These are phyloP conservation scores for Phytopythium aichiense DNA, from an alignment of 352 stramenopile genomes.

Conservation along the genomic window DNA sequence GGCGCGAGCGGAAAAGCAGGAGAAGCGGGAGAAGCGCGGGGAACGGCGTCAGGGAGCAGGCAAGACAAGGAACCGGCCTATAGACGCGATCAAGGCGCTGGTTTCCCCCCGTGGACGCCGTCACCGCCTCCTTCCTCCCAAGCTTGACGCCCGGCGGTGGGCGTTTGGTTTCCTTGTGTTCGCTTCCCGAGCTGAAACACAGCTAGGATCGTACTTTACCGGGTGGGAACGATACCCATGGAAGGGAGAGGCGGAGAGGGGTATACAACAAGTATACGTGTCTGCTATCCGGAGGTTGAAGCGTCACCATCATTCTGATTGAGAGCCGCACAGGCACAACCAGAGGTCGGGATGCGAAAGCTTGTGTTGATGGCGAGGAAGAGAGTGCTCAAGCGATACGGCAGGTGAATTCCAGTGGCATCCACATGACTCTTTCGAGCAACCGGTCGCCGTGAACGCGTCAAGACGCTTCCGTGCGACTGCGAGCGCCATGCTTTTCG, in stretches of 20 bases:
- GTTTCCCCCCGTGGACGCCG: not conserved
- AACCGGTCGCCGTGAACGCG: no score
- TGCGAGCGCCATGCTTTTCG: not conserved
- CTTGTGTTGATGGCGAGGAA: not conserved
- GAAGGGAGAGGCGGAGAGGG: not conserved
- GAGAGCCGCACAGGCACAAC: no score
- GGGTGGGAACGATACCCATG: not conserved
- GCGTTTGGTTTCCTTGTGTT: not conserved
- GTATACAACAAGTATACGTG: not conserved
- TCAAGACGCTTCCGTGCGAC: no score
- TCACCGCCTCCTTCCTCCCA: not conserved
- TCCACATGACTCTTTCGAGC: no score
- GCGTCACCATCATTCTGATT: conserved; percentile 2
- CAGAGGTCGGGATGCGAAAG: no score
- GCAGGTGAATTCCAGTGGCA: no score
- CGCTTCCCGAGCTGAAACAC: not conserved
- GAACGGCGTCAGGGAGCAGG: not conserved
- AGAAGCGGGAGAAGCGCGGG: not conserved
- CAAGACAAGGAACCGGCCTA: not conserved
- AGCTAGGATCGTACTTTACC: not conserved
- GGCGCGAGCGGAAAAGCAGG: not conserved
- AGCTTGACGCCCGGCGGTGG: not conserved
- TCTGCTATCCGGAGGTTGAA: conserved; percentile 3
- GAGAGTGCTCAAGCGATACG: no score
- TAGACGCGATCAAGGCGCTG: not conserved